A percentile compares a stretch with the other conserved stretches of the same genome.
Evolutionary conservation across 2,329 filamentous ascomycete genomes (phyloP).

Genomic region (Fusarium chlamydosporum): DNA sequence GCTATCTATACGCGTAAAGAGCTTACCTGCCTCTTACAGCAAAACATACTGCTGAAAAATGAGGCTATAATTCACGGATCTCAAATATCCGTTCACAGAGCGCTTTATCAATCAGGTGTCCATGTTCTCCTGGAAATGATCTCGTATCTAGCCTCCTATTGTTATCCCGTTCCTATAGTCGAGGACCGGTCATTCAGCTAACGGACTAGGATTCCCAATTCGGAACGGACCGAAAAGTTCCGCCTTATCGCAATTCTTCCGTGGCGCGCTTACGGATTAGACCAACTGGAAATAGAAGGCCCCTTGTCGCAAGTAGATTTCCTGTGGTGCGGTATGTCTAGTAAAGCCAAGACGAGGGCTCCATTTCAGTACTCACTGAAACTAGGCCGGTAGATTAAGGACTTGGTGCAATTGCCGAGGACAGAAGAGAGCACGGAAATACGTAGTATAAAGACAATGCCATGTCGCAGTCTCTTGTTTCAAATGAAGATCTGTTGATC

Average conservation of each 20-base stretch:
- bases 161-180: background rate
- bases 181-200: background rate
- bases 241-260: conserved; percentile 28
- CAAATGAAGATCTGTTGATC: background rate
- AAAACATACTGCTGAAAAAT: background rate
- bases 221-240: conserved; percentile 24
- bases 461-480: conserved; percentile 5
- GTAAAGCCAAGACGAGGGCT: background rate
- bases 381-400: conserved; percentile 27
- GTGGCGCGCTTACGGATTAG: conserved; percentile 25
- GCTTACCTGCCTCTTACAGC: background rate
- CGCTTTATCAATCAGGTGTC: background rate
- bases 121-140: background rate
- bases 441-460: conserved; percentile 17
- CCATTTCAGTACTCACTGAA: conserved; percentile 25
- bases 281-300: background rate
- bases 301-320: background rate
- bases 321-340: background rate
- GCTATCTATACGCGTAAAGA: background rate
- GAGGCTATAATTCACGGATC: background rate
- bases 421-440: no score
- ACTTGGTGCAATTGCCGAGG: background rate
- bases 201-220: conserved; percentile 8
- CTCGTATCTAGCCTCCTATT: background rate
- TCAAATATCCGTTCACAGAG: background rate